Base-by-base conservation (phyloP, 441 rosid species). In the Corymbia citriodora region DNA sequence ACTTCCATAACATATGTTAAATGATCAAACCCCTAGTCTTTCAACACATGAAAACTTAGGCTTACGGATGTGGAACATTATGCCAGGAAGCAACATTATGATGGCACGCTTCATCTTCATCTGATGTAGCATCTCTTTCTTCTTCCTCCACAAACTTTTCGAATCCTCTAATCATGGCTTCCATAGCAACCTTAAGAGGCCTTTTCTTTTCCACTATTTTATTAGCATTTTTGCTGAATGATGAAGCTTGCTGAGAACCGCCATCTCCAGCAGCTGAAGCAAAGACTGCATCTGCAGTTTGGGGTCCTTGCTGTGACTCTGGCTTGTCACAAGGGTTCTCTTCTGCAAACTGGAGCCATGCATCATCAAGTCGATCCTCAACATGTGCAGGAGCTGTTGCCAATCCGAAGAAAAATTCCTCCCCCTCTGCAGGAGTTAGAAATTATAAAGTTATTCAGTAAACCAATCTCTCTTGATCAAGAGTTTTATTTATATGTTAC, bases 371-470 rank as follows among this genome's bases (percentile, higher is more conserved):
- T 92, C 93, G 92, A 93, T 98, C 99, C 93, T 97, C 99, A 59
- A 96, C 99, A 91, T 97, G 99, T 57, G 99, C 99, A 49, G 99
- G 99, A 12, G 99, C 99, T 9, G 99, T 98, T 54, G 99, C 99
- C 94, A 98, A 94, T 90, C 99, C 99, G 90, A 96, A 98, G 98
- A 98, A 96, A 94, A 98, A 98, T 89, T 63, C 93, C 88, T 92
- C 96, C 89, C 92, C 97, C 90, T 90, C 96, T 90, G 90, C 93
- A 89, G 45, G n/a, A 79, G 21, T 70, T 17, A 55, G 82, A 65
- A 88, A 55, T 79, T 12, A 36, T 36, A 72, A 72, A 19, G 27
- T 72, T 10, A 72, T 19, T 19, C 23, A 8, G 27, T 45, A 36
- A 72, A 36, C 27, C 82, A 72, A 72, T 72, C 72, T 65, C 72